phyloP scores from a whole-genome alignment of 2,329 filamentous ascomycete genomes.

The Spiromastix sp. region DNA sequence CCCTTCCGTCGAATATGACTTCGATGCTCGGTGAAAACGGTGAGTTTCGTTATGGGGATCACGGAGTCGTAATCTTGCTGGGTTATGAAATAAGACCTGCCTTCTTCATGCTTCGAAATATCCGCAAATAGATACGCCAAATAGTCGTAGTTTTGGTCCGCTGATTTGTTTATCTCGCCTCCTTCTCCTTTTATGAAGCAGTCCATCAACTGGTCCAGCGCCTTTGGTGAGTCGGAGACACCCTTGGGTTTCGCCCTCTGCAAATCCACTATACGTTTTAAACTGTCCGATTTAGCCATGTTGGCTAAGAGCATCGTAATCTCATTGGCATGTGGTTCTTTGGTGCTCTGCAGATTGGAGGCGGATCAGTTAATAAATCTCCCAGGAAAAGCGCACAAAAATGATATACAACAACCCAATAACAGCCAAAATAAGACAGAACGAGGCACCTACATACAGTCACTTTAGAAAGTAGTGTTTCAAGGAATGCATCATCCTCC shows the following conservation, averaged over 20 bases:
- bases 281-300: constrained; percentile 65
- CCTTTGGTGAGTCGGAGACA: constrained; percentile 61
- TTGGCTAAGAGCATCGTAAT: constrained; percentile 91
- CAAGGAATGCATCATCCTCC: constrained; percentile 71
- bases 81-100: constrained; percentile 64
- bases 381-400: too few species aligned
- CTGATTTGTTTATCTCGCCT: constrained; percentile 66
- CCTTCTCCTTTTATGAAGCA: constrained; percentile 89
- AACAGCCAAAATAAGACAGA: constrained; percentile 3
- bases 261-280: constrained; percentile 58
- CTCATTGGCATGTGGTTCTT: constrained; percentile 74
- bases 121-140: constrained; percentile 91
- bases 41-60: constrained; percentile 83
- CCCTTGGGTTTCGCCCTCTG: constrained; percentile 58
- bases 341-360: constrained; percentile 25
- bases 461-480: constrained; percentile 60
- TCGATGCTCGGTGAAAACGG: constrained; percentile 86
- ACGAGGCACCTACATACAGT: constrained; percentile 53
- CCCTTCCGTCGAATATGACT: constrained; percentile 77
- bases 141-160: constrained; percentile 62
- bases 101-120: constrained; percentile 67
- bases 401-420: too few species aligned
- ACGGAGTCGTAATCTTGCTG: constrained; percentile 68
- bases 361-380: background rate
- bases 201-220: constrained; percentile 86